phyloP scores from a whole-genome alignment of 2,329 filamentous ascomycete species.

The Pseudopithomyces chartarum region DNA sequence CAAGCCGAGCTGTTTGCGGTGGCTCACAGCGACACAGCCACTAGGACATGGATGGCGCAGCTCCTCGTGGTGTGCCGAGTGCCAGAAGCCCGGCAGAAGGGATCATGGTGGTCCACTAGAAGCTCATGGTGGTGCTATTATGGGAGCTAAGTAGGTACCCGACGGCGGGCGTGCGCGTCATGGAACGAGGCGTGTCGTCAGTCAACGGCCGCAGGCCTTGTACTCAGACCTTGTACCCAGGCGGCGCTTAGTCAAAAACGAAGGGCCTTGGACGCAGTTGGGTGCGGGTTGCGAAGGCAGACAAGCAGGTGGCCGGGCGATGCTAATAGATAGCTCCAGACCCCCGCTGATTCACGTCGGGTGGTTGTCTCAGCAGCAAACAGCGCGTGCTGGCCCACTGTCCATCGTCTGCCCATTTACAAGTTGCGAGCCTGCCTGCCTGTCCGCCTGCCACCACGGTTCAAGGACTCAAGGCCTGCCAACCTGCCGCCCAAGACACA shows the following conservation, averaged over 20 bases:
- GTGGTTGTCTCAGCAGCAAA: conserved; percentile 30
- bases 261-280: neutral
- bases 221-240: neutral
- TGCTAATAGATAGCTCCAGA: conserved; percentile 13
- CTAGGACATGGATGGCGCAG: neutral
- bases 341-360: conserved; percentile 15
- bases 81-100: no score
- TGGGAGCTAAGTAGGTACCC: no score
- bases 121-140: no score
- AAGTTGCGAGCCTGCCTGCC: neutral
- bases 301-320: conserved; percentile 18
- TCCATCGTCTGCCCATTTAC: conserved; percentile 1
- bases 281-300: conserved; percentile 11
- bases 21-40: conserved; percentile 13
- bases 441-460: conserved; percentile 1
- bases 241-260: neutral
- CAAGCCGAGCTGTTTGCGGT: conserved; percentile 20
- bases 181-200: neutral
- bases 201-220: neutral
- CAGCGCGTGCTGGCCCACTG: conserved; percentile 11
- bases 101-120: no score
- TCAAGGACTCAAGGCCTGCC: neutral
- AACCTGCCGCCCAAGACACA: conserved; percentile 7
- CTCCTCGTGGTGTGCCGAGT: no score
- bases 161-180: no score